A percentile compares a stretch with the other conserved stretches of the same genome.
These are phyloP conservation scores for Salix udensis DNA, from an alignment of 345 rosid genomes.

Conservation along the genomic window DNA sequence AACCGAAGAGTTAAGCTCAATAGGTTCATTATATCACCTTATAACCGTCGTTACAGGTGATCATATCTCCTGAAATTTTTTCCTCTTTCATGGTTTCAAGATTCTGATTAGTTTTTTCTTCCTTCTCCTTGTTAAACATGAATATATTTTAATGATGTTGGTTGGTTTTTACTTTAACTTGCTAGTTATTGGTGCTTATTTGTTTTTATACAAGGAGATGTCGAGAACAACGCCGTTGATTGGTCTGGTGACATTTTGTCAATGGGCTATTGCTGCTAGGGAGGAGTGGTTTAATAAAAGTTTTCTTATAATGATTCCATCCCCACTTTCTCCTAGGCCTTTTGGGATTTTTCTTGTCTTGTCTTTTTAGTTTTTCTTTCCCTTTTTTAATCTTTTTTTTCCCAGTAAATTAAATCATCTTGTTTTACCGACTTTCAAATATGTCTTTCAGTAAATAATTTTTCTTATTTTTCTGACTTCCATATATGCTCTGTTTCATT, in stretches of 20 bases:
- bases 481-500: no score
- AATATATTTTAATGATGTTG: neutral
- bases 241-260: no score
- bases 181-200: neutral
- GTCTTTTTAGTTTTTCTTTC: neutral
- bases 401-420: neutral
- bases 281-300: no score
- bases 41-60: slow-evolving; percentile 81
- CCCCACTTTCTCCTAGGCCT: no score
- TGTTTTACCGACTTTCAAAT: no score
- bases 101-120: neutral
- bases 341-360: neutral
- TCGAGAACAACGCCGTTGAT: neutral
- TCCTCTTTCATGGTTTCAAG: slow-evolving; percentile 1
- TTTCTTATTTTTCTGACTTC: no score
- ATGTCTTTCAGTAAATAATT: no score
- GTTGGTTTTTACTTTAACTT: slow-evolving; percentile 3
- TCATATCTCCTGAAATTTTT: no score
- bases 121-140: neutral
- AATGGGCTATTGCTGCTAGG: no score
- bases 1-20: slow-evolving; percentile 66
- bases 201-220: neutral
- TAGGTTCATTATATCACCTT: slow-evolving; percentile 62
- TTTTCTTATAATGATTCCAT: no score
- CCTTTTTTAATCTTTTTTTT: neutral